Conservation (phyloP, 1,284 basidiomycete genomes). For the Ustilago loliicola region DNA sequence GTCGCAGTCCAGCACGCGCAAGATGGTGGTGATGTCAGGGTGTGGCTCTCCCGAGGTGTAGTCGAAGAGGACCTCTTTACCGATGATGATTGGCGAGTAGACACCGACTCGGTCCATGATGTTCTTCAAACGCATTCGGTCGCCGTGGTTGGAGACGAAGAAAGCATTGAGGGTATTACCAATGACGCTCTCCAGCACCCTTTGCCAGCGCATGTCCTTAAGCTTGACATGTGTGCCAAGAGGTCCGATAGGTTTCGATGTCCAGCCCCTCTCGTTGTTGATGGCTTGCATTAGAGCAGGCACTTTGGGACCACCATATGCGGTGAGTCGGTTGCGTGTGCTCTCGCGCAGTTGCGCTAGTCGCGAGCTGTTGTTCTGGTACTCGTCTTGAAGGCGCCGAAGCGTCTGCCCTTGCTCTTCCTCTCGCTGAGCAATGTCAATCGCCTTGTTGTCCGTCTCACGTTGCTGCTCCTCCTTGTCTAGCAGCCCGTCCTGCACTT, state of each 20-base stretch:
- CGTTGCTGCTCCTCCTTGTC: conserved; percentile 39
- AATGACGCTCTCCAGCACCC: conserved; percentile 79
- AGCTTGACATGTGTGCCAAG: conserved; percentile 90
- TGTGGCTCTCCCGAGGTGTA: conserved; percentile 75
- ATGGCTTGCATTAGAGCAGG: conserved; percentile 59
- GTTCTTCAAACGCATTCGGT: conserved; percentile 75
- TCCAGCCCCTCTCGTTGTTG: conserved; percentile 75
- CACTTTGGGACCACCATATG: conserved; percentile 61
- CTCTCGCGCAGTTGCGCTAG: conserved; percentile 27
- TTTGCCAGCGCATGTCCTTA: conserved; percentile 79
- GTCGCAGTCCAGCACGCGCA: conserved; percentile 86
- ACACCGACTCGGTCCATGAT: conserved; percentile 39
- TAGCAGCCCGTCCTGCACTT: conserved; percentile 30
- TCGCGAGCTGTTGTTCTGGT: conserved; percentile 16
- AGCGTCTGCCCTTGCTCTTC: conserved; percentile 21
- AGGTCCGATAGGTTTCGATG: conserved; percentile 73
- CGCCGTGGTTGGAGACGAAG: conserved; percentile 81
- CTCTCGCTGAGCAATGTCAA: conserved; percentile 26
- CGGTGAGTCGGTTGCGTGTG: conserved; percentile 52
- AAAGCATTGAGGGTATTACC: conserved; percentile 79
- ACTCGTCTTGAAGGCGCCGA: conserved; percentile 29
- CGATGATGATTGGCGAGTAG: conserved; percentile 55
- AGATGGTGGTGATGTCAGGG: conserved; percentile 78
- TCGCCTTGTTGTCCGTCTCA: conserved; percentile 36
- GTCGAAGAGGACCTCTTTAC: conserved; percentile 73